phyloP scores from a whole-genome alignment of 768 basidiomycete genomes.

The Tricholomella constricta region DNA sequence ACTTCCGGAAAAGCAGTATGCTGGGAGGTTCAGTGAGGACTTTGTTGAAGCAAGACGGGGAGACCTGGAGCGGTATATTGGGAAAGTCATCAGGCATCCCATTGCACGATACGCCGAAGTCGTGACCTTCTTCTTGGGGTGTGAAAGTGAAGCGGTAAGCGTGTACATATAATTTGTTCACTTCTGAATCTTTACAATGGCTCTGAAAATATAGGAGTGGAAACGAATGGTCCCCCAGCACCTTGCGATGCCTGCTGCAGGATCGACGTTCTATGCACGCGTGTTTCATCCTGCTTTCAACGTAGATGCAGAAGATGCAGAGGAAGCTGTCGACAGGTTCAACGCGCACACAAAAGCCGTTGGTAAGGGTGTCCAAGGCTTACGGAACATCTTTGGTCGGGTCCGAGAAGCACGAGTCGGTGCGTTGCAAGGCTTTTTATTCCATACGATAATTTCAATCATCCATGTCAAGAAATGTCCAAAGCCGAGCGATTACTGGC shows the following conservation, averaged over 20 bases:
- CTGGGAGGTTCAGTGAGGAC: constrained; percentile 76
- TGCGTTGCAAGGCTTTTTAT: constrained; percentile 25
- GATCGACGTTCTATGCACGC: constrained; percentile 73
- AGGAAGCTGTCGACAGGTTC: constrained; percentile 60
- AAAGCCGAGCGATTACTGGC: constrained; percentile 74
- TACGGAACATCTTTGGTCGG: constrained; percentile 62
- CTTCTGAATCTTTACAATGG: background rate
- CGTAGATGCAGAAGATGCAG: constrained; percentile 72
- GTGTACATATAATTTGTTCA: no score
- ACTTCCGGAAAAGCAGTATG: constrained; percentile 83
- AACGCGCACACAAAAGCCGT: constrained; percentile 65
- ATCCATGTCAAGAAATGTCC: constrained; percentile 62
- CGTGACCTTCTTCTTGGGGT: constrained; percentile 76
- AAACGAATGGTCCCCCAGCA: constrained; percentile 61
- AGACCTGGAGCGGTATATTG: constrained; percentile 80
- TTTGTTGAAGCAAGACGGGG: constrained; percentile 83
- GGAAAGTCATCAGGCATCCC: constrained; percentile 70
- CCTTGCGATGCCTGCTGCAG: constrained; percentile 63
- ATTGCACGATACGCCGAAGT: constrained; percentile 78
- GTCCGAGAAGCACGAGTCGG: constrained; percentile 71
- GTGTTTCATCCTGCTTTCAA: constrained; percentile 89
- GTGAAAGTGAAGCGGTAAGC: constrained; percentile 74
- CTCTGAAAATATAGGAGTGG: constrained; percentile 64
- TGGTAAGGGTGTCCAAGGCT: constrained; percentile 65
- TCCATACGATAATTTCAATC: background rate